Base-by-base conservation (phyloP, 1,284 basidiomycete genomes). In the Naganishia albida region DNA sequence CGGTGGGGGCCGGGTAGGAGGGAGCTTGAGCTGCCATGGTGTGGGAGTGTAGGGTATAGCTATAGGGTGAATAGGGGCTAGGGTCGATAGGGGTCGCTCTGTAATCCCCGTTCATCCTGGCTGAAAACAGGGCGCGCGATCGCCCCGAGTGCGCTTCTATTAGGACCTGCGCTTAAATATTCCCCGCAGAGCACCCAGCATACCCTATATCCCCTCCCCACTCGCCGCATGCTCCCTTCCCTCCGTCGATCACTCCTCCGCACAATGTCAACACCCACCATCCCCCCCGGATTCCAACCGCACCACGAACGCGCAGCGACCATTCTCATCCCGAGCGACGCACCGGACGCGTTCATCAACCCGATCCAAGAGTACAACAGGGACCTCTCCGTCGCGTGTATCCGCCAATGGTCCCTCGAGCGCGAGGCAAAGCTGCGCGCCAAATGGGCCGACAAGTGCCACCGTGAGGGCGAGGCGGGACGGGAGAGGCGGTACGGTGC, bases 361-460 rank as follows among this genome's bases (percentile, higher is more conserved):
- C 95, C 96, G 1, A 90, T 98, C 7, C 95, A 99, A 74, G 93
- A 99, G 78, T 99, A 97, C 83, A 99, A 99, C 80, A 85, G 96
- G 49, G 95, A 99, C 79, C 79, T 93, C 62, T 93, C 90, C 69
- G 88, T 96, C 40, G 89, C 93, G 7, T 89, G 88, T 68, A 98
- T 99, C 67, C 87, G 93, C 71, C 82, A 87, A 49, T 73, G 87
- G 68, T 81, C 70, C 82, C 84, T 67, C 88, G 34, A 63, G 74
- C 79, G 73, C 67, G 73, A 75, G 30, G 74, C 69, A 2, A 71
- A 69, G 64, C 63, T 65, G 15, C 64, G 64, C n/a, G 65, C 43
- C 34, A 70, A 65, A 63, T 73, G 72, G 66, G 64, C 64, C 53
- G 69, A 70, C 70, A 75, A 70, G 72, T 67, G 67, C 55, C 49